A percentile compares a stretch with the other conserved stretches of the same genome.
phyloP scores from a whole-genome alignment of 2,329 filamentous ascomycete genomes.

The Colletotrichum cordylinicola region DNA sequence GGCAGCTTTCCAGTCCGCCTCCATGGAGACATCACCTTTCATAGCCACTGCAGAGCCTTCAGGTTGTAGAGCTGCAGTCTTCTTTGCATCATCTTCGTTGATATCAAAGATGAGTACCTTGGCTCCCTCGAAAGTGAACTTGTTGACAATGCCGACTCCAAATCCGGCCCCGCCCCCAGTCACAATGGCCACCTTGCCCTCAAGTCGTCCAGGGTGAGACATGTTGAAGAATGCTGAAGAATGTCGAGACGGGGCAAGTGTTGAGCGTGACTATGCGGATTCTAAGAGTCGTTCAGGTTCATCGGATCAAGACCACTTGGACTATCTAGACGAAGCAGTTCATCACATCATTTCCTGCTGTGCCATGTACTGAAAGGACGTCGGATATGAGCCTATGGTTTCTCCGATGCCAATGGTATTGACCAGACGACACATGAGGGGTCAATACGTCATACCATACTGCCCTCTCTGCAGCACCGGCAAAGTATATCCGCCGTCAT shows the following conservation, averaged over 20 bases:
- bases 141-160: background rate
- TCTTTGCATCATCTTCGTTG: background rate
- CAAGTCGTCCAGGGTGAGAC: background rate
- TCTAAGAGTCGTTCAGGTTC: rapidly evolving
- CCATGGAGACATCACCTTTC: background rate
- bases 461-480: background rate
- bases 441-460: background rate
- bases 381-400: background rate
- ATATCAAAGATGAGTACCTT: background rate
- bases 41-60: background rate
- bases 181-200: background rate
- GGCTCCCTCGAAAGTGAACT: background rate
- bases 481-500: background rate
- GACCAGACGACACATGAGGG: background rate
- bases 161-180: background rate
- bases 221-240: background rate
- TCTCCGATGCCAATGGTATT: background rate
- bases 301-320: background rate
- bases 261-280: background rate
- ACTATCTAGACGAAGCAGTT: background rate
- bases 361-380: background rate
- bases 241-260: rapidly evolving
- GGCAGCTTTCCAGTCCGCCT: background rate
- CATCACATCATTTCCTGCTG: background rate
- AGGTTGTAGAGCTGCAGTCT: background rate